Conservation (phyloP, 2,329 filamentous ascomycete species). For the Talaromyces rugulosus region DNA sequence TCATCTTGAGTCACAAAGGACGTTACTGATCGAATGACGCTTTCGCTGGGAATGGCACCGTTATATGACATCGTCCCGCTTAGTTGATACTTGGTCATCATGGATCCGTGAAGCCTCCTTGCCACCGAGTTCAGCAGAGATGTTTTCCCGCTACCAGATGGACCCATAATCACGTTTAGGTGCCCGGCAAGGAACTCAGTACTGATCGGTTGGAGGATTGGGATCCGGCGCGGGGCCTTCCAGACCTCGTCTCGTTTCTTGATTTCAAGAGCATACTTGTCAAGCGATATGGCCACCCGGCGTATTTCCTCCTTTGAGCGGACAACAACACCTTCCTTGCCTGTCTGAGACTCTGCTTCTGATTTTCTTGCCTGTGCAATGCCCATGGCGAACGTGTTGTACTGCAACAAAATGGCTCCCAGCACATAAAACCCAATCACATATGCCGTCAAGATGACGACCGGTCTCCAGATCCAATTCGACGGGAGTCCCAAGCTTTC, state of each 20-base stretch:
- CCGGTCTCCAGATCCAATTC: slow-evolving; percentile 65
- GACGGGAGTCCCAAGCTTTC: slow-evolving; percentile 62
- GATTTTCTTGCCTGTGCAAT: slow-evolving; percentile 59
- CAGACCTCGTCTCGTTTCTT: slow-evolving; percentile 57
- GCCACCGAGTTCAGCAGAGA: slow-evolving; percentile 71
- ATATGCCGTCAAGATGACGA: slow-evolving; percentile 60
- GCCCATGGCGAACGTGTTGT: slow-evolving; percentile 63
- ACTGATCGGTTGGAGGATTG: slow-evolving; percentile 63
- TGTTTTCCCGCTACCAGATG: slow-evolving; percentile 73
- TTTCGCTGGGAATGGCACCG: slow-evolving; percentile 61
- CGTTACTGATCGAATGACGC: slow-evolving; percentile 66
- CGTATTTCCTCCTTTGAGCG: slow-evolving; percentile 53
- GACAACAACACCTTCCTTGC: slow-evolving; percentile 64
- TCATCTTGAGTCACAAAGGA: slow-evolving; percentile 78
- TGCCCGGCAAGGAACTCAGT: slow-evolving; percentile 64
- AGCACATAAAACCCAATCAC: slow-evolving; percentile 59
- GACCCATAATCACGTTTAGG: slow-evolving; percentile 76
- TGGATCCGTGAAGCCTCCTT: slow-evolving; percentile 58
- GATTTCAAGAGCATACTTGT: slow-evolving; percentile 60
- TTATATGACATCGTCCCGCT: slow-evolving; percentile 67
- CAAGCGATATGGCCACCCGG: slow-evolving; percentile 61
- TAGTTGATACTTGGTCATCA: slow-evolving; percentile 59
- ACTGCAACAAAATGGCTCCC: slow-evolving; percentile 60
- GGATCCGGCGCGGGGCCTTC: slow-evolving; percentile 34
- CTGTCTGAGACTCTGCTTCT: slow-evolving; percentile 61